phyloP scores from a whole-genome alignment of 495 filamentous ascomycete species.

The Trichoderma erinaceum region DNA sequence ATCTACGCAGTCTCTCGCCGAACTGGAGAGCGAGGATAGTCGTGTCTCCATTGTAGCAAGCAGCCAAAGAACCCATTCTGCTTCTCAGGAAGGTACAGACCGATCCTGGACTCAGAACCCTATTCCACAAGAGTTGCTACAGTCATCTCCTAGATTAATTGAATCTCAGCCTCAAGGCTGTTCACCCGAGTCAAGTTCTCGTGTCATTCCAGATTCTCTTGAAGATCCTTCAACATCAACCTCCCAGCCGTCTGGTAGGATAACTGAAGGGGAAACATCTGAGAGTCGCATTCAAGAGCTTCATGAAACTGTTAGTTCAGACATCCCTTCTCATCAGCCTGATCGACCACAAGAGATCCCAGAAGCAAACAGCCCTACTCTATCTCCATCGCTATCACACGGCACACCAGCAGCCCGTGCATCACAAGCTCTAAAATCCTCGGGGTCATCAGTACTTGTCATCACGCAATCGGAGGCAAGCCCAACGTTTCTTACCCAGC shows the following conservation, averaged over 20 bases:
- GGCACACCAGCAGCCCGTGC: background rate
- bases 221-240: background rate
- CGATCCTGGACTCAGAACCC: background rate
- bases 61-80: background rate
- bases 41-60: background rate
- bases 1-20: background rate
- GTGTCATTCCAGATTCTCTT: constrained; percentile 4
- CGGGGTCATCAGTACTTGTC: background rate
- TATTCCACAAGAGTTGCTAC: background rate
- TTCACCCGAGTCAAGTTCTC: background rate
- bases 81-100: constrained; percentile 4
- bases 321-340: constrained; percentile 4
- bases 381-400: background rate
- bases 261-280: background rate
- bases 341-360: background rate
- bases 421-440: background rate
- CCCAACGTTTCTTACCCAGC: constrained; percentile 2
- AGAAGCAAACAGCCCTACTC: background rate
- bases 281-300: background rate
- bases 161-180: background rate
- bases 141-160: background rate
- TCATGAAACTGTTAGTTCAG: background rate
- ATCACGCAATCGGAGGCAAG: background rate
- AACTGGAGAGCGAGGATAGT: background rate
- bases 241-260: background rate